Percentiles rank a stretch among this genome's conserved stretches.
Evolutionary conservation across 2,329 filamentous ascomycete genomes (phyloP).

Genomic region (Rhynchosporium agropyri): DNA sequence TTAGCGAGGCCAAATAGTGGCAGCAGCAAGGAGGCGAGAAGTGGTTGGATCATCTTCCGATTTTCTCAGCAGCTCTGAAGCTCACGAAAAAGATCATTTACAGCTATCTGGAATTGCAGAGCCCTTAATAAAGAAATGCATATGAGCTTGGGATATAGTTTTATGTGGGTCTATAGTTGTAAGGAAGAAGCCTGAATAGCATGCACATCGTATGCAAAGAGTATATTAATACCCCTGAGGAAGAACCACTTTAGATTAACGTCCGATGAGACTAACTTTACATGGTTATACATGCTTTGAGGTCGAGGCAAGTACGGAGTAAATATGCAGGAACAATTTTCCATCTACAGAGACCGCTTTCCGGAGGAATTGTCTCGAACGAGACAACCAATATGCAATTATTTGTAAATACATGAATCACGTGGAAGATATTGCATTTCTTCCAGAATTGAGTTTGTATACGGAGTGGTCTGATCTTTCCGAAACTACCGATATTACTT

Average conservation of each 20-base stretch:
- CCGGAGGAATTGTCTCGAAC: neutral
- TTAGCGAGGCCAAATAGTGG: slow-evolving; percentile 20
- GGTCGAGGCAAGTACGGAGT: no score
- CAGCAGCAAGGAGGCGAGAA: slow-evolving; percentile 20
- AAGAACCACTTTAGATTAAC: neutral
- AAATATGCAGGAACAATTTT: slow-evolving; percentile 8
- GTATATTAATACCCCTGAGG: slow-evolving; percentile 6
- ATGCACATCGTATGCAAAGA: neutral
- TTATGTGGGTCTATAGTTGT: neutral
- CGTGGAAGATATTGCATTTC: neutral
- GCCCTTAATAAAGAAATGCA: neutral
- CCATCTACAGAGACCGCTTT: neutral
- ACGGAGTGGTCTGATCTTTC: neutral
- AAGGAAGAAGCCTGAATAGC: neutral
- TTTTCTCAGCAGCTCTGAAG: neutral
- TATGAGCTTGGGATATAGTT: neutral
- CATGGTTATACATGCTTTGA: neutral
- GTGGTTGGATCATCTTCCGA: slow-evolving; percentile 16
- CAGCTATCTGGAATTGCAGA: neutral
- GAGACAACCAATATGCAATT: neutral
- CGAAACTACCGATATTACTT: slow-evolving; percentile 1
- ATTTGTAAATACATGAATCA: neutral
- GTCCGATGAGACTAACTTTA: neutral
- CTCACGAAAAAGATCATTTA: no score
- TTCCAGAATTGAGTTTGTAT: neutral